phyloP scores from a whole-genome alignment of 2,329 filamentous ascomycete species.

The Exophiala dermatitidis region DNA sequence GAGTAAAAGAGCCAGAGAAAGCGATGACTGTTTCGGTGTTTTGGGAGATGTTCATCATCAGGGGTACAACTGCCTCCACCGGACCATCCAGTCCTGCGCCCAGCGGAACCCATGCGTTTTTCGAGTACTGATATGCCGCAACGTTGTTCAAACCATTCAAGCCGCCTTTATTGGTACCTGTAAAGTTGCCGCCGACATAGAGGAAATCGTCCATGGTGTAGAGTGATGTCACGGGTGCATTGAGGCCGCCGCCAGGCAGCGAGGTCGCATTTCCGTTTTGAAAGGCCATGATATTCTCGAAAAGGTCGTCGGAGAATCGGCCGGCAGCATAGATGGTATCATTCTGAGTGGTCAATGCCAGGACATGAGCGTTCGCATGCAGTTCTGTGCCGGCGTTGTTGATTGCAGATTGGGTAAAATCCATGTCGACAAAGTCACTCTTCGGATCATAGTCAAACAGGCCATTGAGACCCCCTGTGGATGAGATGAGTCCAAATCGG shows the following conservation, averaged over 20 bases:
- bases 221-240: constrained; percentile 68
- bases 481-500: constrained; percentile 56
- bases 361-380: constrained; percentile 59
- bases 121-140: constrained; percentile 64
- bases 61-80: constrained; percentile 66
- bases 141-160: constrained; percentile 59
- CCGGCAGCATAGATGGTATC: constrained; percentile 70
- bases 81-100: constrained; percentile 79
- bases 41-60: constrained; percentile 69
- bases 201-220: constrained; percentile 58
- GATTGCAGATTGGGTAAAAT: constrained; percentile 66
- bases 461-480: constrained; percentile 76
- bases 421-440: constrained; percentile 46
- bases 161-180: constrained; percentile 57
- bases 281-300: constrained; percentile 72
- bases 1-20: constrained; percentile 71
- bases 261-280: constrained; percentile 55
- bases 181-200: constrained; percentile 82
- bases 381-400: constrained; percentile 69
- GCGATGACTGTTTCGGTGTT: constrained; percentile 67
- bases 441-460: constrained; percentile 81
- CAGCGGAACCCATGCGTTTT: constrained; percentile 66
- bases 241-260: constrained; percentile 65
- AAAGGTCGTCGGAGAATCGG: constrained; percentile 65
- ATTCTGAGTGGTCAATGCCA: constrained; percentile 57